These are phyloP conservation scores for Papiliotrema terrestris DNA, from an alignment of 1,284 basidiomycete species.

Conservation along the genomic window DNA sequence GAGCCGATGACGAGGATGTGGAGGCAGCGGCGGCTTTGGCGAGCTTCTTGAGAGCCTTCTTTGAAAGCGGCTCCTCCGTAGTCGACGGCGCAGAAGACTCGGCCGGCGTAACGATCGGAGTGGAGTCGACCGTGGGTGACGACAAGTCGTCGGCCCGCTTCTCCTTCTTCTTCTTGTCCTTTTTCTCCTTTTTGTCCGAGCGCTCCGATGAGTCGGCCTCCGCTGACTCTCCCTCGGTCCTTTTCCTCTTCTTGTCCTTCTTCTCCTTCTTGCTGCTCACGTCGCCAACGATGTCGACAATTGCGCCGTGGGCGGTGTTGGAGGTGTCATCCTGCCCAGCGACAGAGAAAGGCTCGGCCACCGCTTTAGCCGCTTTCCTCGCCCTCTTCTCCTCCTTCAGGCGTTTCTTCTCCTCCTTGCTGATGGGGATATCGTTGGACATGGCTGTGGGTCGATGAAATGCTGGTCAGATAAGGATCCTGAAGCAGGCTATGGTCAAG, in stretches of 20 bases:
- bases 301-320: slow-evolving; percentile 8
- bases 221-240: slow-evolving; percentile 16
- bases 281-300: slow-evolving; percentile 8
- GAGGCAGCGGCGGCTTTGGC: slow-evolving; percentile 16
- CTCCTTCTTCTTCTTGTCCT: slow-evolving; percentile 13
- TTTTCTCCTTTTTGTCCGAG: slow-evolving; percentile 15
- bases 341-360: slow-evolving; percentile 21
- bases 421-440: slow-evolving; percentile 35
- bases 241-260: slow-evolving; percentile 26
- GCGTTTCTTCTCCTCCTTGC: slow-evolving; percentile 36
- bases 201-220: not conserved
- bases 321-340: not conserved
- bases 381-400: slow-evolving; percentile 35
- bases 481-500: no score
- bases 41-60: slow-evolving; percentile 2
- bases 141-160: slow-evolving; percentile 20
- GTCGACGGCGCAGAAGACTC: slow-evolving; percentile 11
- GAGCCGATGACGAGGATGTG: slow-evolving; percentile 13
- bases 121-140: slow-evolving; percentile 9
- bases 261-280: slow-evolving; percentile 29
- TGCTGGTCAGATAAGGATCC: no score
- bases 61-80: slow-evolving; percentile 17
- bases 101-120: slow-evolving; percentile 18
- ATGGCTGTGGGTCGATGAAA: slow-evolving; percentile 20
- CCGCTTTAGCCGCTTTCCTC: slow-evolving; percentile 30